Conservation (phyloP, 169 alveolate species). For the Eimeria acervulina region DNA sequence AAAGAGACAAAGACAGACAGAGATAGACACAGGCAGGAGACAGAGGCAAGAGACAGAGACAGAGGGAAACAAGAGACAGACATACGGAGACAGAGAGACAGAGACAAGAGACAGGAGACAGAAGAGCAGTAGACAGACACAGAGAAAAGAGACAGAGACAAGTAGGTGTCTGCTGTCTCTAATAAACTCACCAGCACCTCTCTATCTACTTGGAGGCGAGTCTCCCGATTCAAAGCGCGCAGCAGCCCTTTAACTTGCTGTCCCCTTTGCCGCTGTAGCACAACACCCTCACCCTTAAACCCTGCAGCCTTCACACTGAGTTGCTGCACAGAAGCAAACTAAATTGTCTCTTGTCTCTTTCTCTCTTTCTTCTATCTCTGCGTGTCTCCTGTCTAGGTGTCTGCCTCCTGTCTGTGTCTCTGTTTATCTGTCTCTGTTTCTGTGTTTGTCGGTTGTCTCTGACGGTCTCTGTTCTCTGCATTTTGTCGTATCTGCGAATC, state of each 20-base stretch:
- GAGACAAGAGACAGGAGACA: background rate
- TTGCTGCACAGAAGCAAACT: background rate
- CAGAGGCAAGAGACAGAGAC: background rate
- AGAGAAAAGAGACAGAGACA: no score
- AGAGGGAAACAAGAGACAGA: background rate
- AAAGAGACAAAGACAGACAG: background rate
- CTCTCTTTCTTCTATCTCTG: no score
- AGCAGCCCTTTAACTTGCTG: constrained; percentile 6
- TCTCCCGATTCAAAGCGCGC: background rate
- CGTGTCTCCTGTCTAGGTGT: no score
- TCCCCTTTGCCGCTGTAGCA: background rate
- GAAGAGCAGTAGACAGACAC: background rate
- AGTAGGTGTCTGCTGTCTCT: background rate
- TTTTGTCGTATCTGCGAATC: no score
- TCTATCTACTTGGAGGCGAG: background rate
- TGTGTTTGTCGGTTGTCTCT: no score
- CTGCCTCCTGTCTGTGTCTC: background rate
- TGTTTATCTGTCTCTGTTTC: background rate
- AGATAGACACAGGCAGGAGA: no score
- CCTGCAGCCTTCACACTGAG: background rate
- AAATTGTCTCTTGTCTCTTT: no score
- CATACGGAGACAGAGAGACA: background rate
- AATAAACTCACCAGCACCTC: background rate
- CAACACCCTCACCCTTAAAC: background rate
- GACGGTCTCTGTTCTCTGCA: no score